These are phyloP conservation scores for Termitomyces sp. DNA, from an alignment of 768 basidiomycete species.

Conservation along the genomic window DNA sequence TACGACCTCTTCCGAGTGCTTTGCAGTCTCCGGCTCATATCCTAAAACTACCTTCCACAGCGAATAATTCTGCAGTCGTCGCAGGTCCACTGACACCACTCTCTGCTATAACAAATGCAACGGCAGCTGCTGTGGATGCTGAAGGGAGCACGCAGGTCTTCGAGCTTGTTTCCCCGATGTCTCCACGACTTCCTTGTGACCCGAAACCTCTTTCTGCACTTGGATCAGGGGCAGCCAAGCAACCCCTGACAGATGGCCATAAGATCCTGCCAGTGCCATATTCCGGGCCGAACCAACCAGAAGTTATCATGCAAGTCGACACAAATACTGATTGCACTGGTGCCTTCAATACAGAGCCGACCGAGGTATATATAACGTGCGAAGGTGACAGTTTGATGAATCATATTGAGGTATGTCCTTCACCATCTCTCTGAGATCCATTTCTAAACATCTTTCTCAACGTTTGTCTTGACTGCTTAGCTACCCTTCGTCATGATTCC, in stretches of 20 bases:
- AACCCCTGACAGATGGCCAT: constrained; percentile 37
- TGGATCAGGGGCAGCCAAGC: constrained; percentile 31
- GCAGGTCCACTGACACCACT: constrained; percentile 23
- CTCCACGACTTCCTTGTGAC: constrained; percentile 42
- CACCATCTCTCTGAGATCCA: not conserved
- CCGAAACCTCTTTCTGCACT: constrained; percentile 39
- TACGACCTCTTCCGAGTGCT: constrained; percentile 43
- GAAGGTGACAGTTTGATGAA: constrained; percentile 38
- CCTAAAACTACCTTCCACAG: constrained; percentile 13
- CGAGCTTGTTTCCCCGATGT: constrained; percentile 28
- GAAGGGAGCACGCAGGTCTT: constrained; percentile 3
- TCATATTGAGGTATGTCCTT: constrained; percentile 37
- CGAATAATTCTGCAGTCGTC: constrained; percentile 14
- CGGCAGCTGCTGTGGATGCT: constrained; percentile 4
- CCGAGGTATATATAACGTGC: constrained; percentile 14
- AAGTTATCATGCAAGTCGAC: constrained; percentile 2
- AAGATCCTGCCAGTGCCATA: constrained; percentile 19
- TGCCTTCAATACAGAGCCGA: not conserved
- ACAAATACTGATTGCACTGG: constrained; percentile 4
- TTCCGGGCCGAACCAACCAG: constrained; percentile 12
- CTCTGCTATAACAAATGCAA: constrained; percentile 15
- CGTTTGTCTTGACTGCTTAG: constrained; percentile 12
- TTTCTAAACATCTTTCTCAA: not conserved
- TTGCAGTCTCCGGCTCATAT: constrained; percentile 37
- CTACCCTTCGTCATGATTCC: constrained; percentile 38